Evolutionary conservation across 345 rosid genomes (phyloP).

Genomic region (Sisymbrium irio): DNA sequence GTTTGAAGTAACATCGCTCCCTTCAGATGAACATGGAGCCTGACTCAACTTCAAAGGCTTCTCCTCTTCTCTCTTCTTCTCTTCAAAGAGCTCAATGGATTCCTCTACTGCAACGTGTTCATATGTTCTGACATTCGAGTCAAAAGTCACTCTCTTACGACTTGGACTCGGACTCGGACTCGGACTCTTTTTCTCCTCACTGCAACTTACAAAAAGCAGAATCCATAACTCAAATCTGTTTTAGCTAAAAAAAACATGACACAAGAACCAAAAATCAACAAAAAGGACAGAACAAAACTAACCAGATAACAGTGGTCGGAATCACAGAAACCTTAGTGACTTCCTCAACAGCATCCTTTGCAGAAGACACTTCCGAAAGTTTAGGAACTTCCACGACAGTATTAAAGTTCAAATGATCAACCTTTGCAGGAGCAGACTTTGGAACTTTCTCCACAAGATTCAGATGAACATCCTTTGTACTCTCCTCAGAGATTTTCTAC

Average conservation of each 20-base stretch:
- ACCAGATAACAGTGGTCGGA: constrained; percentile 39
- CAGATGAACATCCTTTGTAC: neutral
- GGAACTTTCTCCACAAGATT: constrained; percentile 13
- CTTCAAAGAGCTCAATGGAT: constrained; percentile 34
- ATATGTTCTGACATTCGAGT: constrained; percentile 60
- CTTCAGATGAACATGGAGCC: constrained; percentile 53
- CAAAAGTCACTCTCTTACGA: constrained; percentile 78
- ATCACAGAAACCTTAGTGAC: constrained; percentile 9
- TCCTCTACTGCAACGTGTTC: constrained; percentile 54
- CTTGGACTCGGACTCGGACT: constrained; percentile 36
- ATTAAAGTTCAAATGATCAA: too few relatives aligned
- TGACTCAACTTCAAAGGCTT: constrained; percentile 32
- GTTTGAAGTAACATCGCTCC: constrained; percentile 49
- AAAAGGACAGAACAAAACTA: constrained; percentile 18
- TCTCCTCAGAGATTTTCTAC: constrained; percentile 27
- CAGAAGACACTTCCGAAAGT: constrained; percentile 19
- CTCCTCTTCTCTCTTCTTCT: constrained; percentile 32
- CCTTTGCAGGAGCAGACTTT: neutral
- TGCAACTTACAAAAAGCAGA: neutral
- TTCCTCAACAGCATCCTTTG: neutral
- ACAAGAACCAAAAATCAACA: neutral
- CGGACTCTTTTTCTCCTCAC: constrained; percentile 46
- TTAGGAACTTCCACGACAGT: neutral
- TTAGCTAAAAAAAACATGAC: neutral
- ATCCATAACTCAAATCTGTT: neutral